Evolutionary conservation across 2,329 filamentous ascomycete genomes (phyloP), one percentile per base, ranked within the genome.

Genomic region (Verticillium nubilum): DNA sequence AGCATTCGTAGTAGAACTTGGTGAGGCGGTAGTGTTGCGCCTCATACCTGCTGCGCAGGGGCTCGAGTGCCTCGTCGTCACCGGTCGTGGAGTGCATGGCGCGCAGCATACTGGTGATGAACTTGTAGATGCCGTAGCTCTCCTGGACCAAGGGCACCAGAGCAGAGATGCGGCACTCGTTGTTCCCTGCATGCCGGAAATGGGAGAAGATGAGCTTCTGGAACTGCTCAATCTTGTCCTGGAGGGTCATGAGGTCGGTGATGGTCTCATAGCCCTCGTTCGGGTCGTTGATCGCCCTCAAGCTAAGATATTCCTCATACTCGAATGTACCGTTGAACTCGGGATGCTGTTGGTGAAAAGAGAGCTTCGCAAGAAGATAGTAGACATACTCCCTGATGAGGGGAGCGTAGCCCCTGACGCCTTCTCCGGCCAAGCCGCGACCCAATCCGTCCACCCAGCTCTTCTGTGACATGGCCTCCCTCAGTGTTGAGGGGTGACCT

Each of bases 241-340:
- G 95, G 61, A 99, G 82, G 9, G 88, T 89, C 93, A 98, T 97
- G 58, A 99, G 84, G 74, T 99, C 95, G 66, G 89, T 91, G 67
- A 99, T 98, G 26, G 94, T 97, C 80, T 99, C 95, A 72, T 88
- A 94, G 71, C 95, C 95, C 78, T 99, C 95, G 70, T 99, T 98
- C 4, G 95, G 95, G 74, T 99, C 95, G 74, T 98, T 97, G 78
- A 96, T 98, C 28, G 92, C 92, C 79, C 97, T 98, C 72, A 99
- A 81, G 71, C 92, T 97, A 73, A 98, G 93, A 74, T 99, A 99
- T 73, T 99, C 95, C 78, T 98, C 94, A 72, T 99, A 99, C 73
- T 99, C 95, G 70, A 99, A 99, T 1, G 94, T 92, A 61, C 94
- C 95, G 75, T 99, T 99, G 80, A 99, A 99, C 74, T 98, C 94